These are phyloP conservation scores for Phylloporus gajari DNA, from an alignment of 1,284 basidiomycete genomes.

Conservation along the genomic window DNA sequence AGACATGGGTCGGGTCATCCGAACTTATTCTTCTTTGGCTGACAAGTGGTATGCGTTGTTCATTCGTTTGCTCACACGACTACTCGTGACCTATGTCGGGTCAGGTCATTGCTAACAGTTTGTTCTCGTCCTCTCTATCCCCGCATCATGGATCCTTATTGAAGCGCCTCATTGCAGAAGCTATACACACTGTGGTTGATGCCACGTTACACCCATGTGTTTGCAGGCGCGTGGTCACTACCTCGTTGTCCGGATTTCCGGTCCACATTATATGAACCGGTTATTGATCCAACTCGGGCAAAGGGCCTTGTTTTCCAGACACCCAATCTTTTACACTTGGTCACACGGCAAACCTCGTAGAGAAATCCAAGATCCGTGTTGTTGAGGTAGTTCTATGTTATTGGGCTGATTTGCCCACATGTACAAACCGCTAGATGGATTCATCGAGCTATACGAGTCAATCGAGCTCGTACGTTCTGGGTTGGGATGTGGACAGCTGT, in stretches of 20 bases:
- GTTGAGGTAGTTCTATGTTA: conserved; percentile 72
- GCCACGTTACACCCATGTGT: conserved; percentile 70
- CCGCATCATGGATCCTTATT: conserved; percentile 86
- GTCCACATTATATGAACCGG: conserved; percentile 53
- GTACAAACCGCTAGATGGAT: conserved; percentile 83
- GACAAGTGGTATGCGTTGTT: conserved; percentile 93
- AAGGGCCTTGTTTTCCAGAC: conserved; percentile 52
- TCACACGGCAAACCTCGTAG: conserved; percentile 52
- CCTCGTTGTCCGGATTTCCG: conserved; percentile 81
- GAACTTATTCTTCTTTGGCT: conserved; percentile 95
- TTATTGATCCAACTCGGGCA: conserved; percentile 54
- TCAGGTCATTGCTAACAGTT: conserved; percentile 85
- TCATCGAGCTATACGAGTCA: conserved; percentile 86
- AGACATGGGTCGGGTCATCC: conserved; percentile 88
- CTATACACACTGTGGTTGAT: conserved; percentile 83
- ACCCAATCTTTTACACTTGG: conserved; percentile 59
- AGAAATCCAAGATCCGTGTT: conserved; percentile 76
- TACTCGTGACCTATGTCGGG: conserved; percentile 87
- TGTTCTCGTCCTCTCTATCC: conserved; percentile 90
- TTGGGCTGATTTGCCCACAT: conserved; percentile 75
- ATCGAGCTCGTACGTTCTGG: conserved; percentile 67
- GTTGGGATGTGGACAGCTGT: conserved; percentile 61
- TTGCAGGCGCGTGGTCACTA: conserved; percentile 57
- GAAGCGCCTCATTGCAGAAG: conserved; percentile 91
- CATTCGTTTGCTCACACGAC: conserved; percentile 85